Evolutionary conservation across 371 early-diverging fungal genomes (phyloP).

Genomic region (Rhizopus delemar): DNA sequence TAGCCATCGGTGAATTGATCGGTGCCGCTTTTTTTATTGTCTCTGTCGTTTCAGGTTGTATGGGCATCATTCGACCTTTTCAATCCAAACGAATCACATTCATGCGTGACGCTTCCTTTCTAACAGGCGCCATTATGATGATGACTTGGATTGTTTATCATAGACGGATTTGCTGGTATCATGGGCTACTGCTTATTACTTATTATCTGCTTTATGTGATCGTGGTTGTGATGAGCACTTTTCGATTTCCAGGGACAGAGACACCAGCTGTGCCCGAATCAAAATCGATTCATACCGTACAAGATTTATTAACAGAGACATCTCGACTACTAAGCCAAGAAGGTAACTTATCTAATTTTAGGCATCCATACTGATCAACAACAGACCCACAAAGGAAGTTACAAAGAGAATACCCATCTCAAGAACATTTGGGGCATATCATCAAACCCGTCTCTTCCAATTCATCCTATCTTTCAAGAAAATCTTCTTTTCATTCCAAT

Average conservation of each 20-base stretch:
- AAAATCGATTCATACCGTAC: slow-evolving; percentile 29
- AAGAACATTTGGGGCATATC: slow-evolving; percentile 47
- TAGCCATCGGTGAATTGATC: slow-evolving; percentile 82
- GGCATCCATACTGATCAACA: too few relatives aligned
- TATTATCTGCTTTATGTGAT: slow-evolving; percentile 62
- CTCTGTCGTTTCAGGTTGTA: slow-evolving; percentile 73
- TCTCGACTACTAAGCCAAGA: slow-evolving; percentile 23
- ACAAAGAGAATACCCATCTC: slow-evolving; percentile 31
- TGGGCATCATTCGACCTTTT: slow-evolving; percentile 71
- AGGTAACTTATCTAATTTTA: neutral
- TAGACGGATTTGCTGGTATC: slow-evolving; percentile 60
- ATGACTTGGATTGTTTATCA: slow-evolving; percentile 63
- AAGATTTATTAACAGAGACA: slow-evolving; percentile 35
- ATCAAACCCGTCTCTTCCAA: slow-evolving; percentile 48
- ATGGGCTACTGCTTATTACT: slow-evolving; percentile 54
- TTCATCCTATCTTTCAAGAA: slow-evolving; percentile 26
- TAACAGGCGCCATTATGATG: slow-evolving; percentile 67
- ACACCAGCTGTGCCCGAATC: slow-evolving; percentile 29
- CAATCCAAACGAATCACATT: slow-evolving; percentile 64
- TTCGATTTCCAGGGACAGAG: slow-evolving; percentile 33
- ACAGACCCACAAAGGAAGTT: slow-evolving; percentile 10
- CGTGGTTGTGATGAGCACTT: slow-evolving; percentile 51
- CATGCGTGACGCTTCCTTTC: slow-evolving; percentile 72
- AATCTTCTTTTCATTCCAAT: slow-evolving; percentile 38
- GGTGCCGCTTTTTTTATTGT: slow-evolving; percentile 80